Base-by-base conservation (phyloP, 345 rosid species). In the Garcia nutans region DNA sequence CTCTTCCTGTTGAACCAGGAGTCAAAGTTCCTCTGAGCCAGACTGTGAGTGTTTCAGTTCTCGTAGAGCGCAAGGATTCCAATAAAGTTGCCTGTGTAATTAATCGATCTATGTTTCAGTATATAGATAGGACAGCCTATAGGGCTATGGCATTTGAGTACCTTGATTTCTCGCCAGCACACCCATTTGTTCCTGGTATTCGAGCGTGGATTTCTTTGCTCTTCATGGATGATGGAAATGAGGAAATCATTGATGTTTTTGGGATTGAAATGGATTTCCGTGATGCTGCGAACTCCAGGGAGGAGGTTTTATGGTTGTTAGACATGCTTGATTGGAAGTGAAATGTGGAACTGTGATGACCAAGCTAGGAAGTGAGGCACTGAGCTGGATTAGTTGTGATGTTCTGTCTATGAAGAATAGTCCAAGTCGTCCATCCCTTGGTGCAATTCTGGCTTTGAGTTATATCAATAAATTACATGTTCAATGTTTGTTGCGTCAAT, bases 251-350 rank as follows among this genome's bases (percentile, higher is more conserved):
- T 24, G 90, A 89, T 58, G 99, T 91, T 71, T 91, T 88, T 13
- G 99, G 97, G 60, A 89, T 96, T 19, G 95, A 93, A 73, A 78
- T 96, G 85, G 99, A 93, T 84, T 96, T 93, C 68, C 85, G 89
- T 54, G 93, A 91, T 82, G 88, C 87, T 80, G 97, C 99, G 47
- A 88, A 83, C 80, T 84, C 95, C 42, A 86, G 85, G 85, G 97
- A 93, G 8, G 95, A 91, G 87, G 97, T 96, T 41, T 83, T 96
- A 86, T 93, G 98, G 98, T 89, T 96, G 55, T 72, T 96, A 54
- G 93, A 92, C 86, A 88, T 96, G 90, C 92, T 93, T 75, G 97
- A 93, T 79, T 96, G 99, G 99, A 92, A 92, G 81, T 96, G 86
- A 91, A 77, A 67, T n/a, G 33, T 17, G n/a, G 66, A 52, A 55